These are phyloP conservation scores for Fomitiporia mediterranea DNA, from an alignment of 1,284 basidiomycete species.

Conservation along the genomic window DNA sequence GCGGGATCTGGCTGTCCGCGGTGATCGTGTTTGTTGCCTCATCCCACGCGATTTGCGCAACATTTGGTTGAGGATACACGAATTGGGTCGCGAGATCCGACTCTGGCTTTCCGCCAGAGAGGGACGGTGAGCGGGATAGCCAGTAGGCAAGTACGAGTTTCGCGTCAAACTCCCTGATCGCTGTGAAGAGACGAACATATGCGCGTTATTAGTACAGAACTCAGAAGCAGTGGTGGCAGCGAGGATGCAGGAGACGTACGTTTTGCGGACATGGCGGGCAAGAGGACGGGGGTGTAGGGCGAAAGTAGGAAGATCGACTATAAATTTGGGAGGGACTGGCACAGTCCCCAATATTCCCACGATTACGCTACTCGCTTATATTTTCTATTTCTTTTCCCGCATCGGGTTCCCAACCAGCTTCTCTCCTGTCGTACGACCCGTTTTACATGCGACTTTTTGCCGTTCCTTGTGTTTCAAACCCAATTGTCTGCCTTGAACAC, in stretches of 20 bases:
- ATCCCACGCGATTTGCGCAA: conserved; percentile 88
- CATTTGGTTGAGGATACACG: conserved; percentile 61
- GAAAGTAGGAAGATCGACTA: conserved; percentile 1
- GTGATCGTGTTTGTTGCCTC: conserved; percentile 77
- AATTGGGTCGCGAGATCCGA: conserved; percentile 57
- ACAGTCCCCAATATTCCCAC: conserved; percentile 15
- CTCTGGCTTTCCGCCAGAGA: conserved; percentile 33
- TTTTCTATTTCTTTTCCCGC: background rate
- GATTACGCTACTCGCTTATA: background rate
- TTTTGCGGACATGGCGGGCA: conserved; percentile 18
- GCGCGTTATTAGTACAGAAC: conserved; percentile 1
- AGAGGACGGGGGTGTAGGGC: background rate
- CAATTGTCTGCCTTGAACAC: too few species aligned
- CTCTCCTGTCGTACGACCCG: conserved; percentile 4
- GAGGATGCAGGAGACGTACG: conserved; percentile 9
- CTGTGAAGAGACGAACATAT: conserved; percentile 34
- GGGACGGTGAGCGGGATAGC: conserved; percentile 80
- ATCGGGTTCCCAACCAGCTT: background rate
- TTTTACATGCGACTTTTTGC: too few species aligned
- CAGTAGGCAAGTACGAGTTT: conserved; percentile 93
- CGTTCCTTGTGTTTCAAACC: too few species aligned
- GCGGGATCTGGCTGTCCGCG: conserved; percentile 68
- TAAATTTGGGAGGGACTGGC: background rate
- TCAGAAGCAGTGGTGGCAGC: background rate
- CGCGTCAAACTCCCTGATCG: conserved; percentile 92